Evolutionary conservation across 352 stramenopile genomes (phyloP), one percentile per base, ranked within the genome.

Genomic region (Phytophthora pistaciae): DNA sequence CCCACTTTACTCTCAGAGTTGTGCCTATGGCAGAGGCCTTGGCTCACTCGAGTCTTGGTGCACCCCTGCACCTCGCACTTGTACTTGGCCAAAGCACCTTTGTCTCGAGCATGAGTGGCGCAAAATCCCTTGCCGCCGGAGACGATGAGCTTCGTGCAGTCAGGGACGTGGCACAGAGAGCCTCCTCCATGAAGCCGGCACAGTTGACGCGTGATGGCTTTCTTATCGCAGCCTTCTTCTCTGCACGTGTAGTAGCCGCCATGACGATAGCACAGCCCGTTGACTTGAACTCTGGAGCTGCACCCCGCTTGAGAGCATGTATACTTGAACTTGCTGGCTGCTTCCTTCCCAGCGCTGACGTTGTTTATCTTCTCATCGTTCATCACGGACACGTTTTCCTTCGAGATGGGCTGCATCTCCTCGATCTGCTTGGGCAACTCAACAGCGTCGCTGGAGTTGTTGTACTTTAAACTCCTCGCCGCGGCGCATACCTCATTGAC

Each of bases 161-260:
- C 8, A 57, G 8, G 6, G 25, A 40, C 21, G 10, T 27, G 23
- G 54, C 54, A 60, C 16, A n/a, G 3, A 7, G 31, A 29, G 31
- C 54, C 54, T 20, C 48, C 27, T 13, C 59, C 16, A 49, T 65
- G 59, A 7, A 7, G 25, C 8, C 20, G 18, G 29, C 59, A 65
- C 23, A 36, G 56, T 16, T 36, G 16, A 20, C 20, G 4, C 8
- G 31, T 20, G 5, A 23, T 18, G 25, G 9, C 46, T 25, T 48
- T 42, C 46, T 6, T 46, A 3, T 36, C 11, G 29, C 59, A 65
- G 5, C 59, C 59, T 10, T 57, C 44, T 10, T 8, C 20, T 49
- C 40, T 57, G 59, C 59, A 65, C 2, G 10, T 50, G 29, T 27
- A 31, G 38, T 21, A 64, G 23, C 40, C 42, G 13, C 40, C 57